Base-by-base conservation (phyloP, 2,329 filamentous ascomycete species). In the Lecanosticta acicola region DNA sequence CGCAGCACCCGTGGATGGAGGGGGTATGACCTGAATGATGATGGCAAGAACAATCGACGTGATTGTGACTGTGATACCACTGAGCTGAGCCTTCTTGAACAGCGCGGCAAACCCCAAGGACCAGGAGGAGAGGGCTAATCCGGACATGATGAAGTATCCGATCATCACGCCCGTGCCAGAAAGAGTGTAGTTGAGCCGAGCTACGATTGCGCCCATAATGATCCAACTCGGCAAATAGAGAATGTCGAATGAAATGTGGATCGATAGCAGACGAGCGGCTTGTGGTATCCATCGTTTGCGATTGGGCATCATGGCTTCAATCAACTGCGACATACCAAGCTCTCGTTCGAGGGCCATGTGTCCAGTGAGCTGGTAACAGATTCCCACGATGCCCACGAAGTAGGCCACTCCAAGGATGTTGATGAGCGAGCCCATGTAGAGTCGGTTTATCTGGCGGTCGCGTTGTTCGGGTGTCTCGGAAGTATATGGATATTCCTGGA, bases 271-370 rank as follows among this genome's bases (percentile, higher is more conserved):
- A n/a, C 90, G 78, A 1, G 85, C 83, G 17, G 81, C 79, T 67
- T 91, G 87, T 8, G 85, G 81, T 59, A 87, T 76, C 87, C 87
- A 94, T 35, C 79, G 72, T 39, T 76, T 76, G 44, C 76, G 75
- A 45, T 86, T 86, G 0, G 87, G 84, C 74, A 93, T 90, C 87
- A 94, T 95, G 44, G 87, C 84, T 66, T 96, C 90, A 35, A 96
- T 80, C 20, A 96, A 73, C 52, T 89, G 86, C 3, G 87, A 87
- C 78, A 95, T 93, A 47, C 89, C 90, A 13, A 81, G 74, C 69
- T 96, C 90, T 45, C 90, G 76, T 68, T 96, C 90, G 1, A 83
- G 81, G 5, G 90, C 89, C 63, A 94, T 83, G 58, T 90, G 81
- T 7, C 90, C 90, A 0, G 87, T 87, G 46, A 94, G 73, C 59